Evolutionary conservation across 805 yeast genomes (phyloP), one percentile per base, ranked within the genome.

Genomic region (Yarrowia osloensis): DNA sequence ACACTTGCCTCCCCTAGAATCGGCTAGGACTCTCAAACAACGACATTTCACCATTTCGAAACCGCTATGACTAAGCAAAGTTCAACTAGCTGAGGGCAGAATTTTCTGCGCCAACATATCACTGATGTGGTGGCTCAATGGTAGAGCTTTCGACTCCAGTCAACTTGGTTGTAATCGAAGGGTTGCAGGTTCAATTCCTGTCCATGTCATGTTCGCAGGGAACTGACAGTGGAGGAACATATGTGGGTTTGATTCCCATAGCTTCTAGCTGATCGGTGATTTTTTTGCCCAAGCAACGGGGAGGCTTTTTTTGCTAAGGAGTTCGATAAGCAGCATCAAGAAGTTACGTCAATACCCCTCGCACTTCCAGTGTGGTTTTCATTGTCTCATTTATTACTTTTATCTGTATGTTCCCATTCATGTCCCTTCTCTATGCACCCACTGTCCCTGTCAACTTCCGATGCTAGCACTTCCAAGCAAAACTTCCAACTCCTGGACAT

Each of bases 161-260:
- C 62, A 37, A 55, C 35, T 39, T 78, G 80, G 67, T 63, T 63
- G 67, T 49, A 77, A 85, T 85, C 89, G 86, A 84, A 85, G 84
- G 89, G 89, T 85, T 86, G 89, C 89, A 86, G 88, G 89, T 86
- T 86, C 89, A 84, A 86, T 84, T 86, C 89, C 88, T 86, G 89
- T 85, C 88, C 86, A 88, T 85, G 86, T 84, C 87, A 84, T 17
- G 54, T 47, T 47, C 54, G 28, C 2, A 9, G n/a, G 8, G 55
- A 49, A 49, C 55, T 49, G 55, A 28, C 55, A 49, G 55, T 49
- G 55, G 55, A 49, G 55, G 55, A 49, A 49, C 55, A 47, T 26
- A 47, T 47, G 52, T 26, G 52, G 52, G 52, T 47, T 47, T 47
- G 35, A 47, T 26, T 47, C 52, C 52, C 52, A 26, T 47, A 47